A percentile compares a stretch with the other conserved stretches of the same genome.
Conservation (phyloP, 2,329 filamentous ascomycete genomes). For the Venturia effusa region DNA sequence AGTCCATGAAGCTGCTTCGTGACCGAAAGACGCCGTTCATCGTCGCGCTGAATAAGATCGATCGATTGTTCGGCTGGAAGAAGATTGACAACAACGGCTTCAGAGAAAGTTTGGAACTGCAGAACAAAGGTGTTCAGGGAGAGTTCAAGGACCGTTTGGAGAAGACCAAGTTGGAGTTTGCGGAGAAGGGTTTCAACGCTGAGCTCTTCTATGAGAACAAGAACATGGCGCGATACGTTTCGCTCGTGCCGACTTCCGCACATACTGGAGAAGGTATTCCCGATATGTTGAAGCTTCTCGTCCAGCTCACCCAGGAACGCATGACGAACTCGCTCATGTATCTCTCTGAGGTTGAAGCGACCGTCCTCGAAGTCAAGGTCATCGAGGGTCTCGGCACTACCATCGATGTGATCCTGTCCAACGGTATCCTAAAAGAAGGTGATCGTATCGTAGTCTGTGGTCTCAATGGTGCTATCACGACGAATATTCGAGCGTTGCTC, state of each 20-base stretch:
- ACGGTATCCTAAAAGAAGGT: constrained; percentile 88
- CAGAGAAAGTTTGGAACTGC: constrained; percentile 77
- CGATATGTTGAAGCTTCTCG: constrained; percentile 93
- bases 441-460: constrained; percentile 92
- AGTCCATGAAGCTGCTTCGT: constrained; percentile 89
- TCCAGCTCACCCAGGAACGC: constrained; percentile 86
- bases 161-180: constrained; percentile 85
- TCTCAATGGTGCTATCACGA: constrained; percentile 90
- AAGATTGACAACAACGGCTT: constrained; percentile 98
- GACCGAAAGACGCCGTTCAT: constrained; percentile 97
- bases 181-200: constrained; percentile 95
- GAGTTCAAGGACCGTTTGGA: constrained; percentile 88
- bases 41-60: constrained; percentile 98
- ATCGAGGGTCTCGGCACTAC: constrained; percentile 98
- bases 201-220: constrained; percentile 98
- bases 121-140: constrained; percentile 86
- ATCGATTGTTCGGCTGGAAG: constrained; percentile 98
- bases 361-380: constrained; percentile 96
- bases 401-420: constrained; percentile 92
- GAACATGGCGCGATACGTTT: constrained; percentile 87
- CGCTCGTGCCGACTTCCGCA: constrained; percentile 92
- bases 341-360: constrained; percentile 92
- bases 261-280: constrained; percentile 99
- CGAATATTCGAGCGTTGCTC: constrained; percentile 86
- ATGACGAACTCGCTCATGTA: constrained; percentile 99